Conservation (phyloP, 75 land plant species). For the Pinus albicaulis region DNA sequence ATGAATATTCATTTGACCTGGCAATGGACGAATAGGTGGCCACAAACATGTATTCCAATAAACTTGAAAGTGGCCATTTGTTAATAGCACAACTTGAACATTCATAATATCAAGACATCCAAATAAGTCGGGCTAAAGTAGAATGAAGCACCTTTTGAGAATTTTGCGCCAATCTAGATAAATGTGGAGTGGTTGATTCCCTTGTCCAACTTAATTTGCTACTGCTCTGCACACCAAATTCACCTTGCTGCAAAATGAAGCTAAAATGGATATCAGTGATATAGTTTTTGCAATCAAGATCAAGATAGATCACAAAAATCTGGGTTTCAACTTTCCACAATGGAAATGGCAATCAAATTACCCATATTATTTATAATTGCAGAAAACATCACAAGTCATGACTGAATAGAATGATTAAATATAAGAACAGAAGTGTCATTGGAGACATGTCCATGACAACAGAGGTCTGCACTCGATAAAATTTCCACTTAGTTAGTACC, state of each 20-base stretch:
- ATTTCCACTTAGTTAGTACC: background rate
- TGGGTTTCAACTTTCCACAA: background rate
- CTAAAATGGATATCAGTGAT: constrained; percentile 1
- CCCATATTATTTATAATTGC: background rate
- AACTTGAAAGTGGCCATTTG: background rate
- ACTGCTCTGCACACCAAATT: constrained; percentile 8
- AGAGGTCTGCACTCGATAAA: background rate
- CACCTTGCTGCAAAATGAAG: constrained; percentile 8
- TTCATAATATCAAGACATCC: background rate
- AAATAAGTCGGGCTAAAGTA: background rate
- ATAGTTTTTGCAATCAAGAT: constrained; percentile 1
- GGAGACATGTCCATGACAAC: background rate
- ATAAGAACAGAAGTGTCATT: background rate
- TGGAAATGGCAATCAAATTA: background rate
- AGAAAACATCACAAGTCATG: background rate
- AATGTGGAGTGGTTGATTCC: background rate
- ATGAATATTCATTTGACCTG: constrained; percentile 13
- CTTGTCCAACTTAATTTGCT: constrained; percentile 1
- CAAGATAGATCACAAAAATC: background rate
- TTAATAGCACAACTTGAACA: background rate
- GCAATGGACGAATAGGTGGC: constrained; percentile 3
- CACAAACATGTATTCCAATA: constrained; percentile 2
- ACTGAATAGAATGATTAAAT: no score
- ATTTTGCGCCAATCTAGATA: constrained; percentile 3
- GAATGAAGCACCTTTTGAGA: constrained; percentile 7